Conservation (phyloP, 305 asterid species). For the Fraxinus sp. region DNA sequence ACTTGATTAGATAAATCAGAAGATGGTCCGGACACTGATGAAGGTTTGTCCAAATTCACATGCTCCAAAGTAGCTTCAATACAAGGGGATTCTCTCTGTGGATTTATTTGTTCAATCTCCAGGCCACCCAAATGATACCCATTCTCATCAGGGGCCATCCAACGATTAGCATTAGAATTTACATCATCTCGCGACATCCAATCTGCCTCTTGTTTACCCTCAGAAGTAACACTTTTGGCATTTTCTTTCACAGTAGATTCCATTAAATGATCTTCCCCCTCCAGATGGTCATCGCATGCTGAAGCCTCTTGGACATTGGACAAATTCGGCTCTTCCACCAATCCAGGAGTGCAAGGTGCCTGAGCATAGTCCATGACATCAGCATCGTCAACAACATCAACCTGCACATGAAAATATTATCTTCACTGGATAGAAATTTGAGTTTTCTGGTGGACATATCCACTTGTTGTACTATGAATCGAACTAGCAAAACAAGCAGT, state of each 20-base stretch:
- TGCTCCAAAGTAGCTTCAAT: slow-evolving; percentile 31
- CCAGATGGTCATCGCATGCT: slow-evolving; percentile 86
- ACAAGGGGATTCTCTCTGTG: slow-evolving; percentile 36
- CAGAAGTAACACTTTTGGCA: slow-evolving; percentile 30
- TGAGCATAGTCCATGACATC: slow-evolving; percentile 78
- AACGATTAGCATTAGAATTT: slow-evolving; percentile 35
- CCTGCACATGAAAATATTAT: slow-evolving; percentile 38
- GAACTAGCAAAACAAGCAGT: neutral
- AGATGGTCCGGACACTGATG: slow-evolving; percentile 29
- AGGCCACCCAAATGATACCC: slow-evolving; percentile 38
- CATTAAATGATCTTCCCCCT: slow-evolving; percentile 57
- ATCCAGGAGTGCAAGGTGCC: slow-evolving; percentile 96
- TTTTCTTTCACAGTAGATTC: slow-evolving; percentile 44
- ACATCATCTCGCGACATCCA: slow-evolving; percentile 38
- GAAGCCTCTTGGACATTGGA: slow-evolving; percentile 78
- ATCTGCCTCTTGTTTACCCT: slow-evolving; percentile 41
- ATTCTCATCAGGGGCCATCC: slow-evolving; percentile 42
- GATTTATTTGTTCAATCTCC: slow-evolving; percentile 35
- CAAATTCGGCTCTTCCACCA: slow-evolving; percentile 77
- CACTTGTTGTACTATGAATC: neutral
- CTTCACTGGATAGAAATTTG: slow-evolving; percentile 5
- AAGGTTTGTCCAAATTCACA: slow-evolving; percentile 25
- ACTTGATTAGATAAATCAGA: slow-evolving; percentile 37
- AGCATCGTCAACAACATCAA: slow-evolving; percentile 47
- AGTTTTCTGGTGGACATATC: neutral